Percentiles rank a stretch among this genome's conserved stretches.
Conservation (phyloP, 345 rosid genomes). For the Euphorbia lathyris region DNA sequence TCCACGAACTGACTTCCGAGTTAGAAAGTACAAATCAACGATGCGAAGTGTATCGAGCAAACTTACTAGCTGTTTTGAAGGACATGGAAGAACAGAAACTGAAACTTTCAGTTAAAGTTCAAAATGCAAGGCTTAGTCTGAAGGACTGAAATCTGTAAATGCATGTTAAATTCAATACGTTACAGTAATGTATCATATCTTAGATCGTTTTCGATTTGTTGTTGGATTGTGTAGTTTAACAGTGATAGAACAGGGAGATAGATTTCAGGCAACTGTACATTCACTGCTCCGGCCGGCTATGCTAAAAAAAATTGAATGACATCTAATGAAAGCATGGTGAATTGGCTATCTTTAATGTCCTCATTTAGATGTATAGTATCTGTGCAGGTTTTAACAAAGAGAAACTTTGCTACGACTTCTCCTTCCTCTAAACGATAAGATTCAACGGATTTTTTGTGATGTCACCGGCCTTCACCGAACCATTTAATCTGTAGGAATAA, state of each 20-base stretch:
- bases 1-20: constrained; percentile 33
- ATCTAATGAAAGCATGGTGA: neutral
- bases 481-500: too few relatives aligned
- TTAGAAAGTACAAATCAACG: constrained; percentile 40
- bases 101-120: constrained; percentile 48
- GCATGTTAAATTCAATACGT: neutral
- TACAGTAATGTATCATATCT: neutral
- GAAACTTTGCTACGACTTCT: too few relatives aligned
- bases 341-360: neutral
- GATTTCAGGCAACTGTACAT: neutral
- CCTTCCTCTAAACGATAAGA: too few relatives aligned
- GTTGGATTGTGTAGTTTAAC: neutral
- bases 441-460: too few relatives aligned
- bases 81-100: constrained; percentile 55
- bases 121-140: constrained; percentile 43
- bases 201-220: neutral
- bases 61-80: constrained; percentile 44
- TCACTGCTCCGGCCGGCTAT: neutral
- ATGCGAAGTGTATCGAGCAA: constrained; percentile 48
- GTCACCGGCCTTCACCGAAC: too few relatives aligned
- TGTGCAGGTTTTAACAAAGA: too few relatives aligned
- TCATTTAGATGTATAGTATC: too few relatives aligned
- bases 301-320: neutral
- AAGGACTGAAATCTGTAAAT: constrained; percentile 30
- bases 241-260: neutral